phyloP scores from a whole-genome alignment of 2,329 filamentous ascomycete species.

The Penicillium corylophilum region DNA sequence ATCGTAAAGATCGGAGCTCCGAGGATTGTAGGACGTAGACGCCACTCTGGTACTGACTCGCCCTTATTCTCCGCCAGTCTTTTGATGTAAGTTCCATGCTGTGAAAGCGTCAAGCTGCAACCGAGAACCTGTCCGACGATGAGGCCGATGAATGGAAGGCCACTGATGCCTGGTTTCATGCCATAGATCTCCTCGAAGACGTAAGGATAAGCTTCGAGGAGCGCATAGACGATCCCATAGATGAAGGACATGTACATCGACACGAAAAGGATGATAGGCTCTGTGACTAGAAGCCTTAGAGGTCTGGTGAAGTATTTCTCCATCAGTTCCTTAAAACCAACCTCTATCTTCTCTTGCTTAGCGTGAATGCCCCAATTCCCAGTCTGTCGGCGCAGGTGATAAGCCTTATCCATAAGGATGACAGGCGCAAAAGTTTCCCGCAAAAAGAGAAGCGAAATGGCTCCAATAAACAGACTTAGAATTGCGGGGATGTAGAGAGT shows the following conservation, averaged over 20 bases:
- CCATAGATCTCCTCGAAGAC: constrained; percentile 30
- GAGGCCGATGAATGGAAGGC: constrained; percentile 33
- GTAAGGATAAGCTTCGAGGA: constrained; percentile 29
- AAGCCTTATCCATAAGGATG: constrained; percentile 53
- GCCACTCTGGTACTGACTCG: constrained; percentile 28
- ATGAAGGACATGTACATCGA: constrained; percentile 35
- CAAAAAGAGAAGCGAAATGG: constrained; percentile 40
- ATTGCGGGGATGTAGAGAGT: constrained; percentile 51
- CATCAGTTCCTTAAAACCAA: constrained; percentile 46
- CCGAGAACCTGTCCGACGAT: constrained; percentile 23
- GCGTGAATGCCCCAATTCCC: constrained; percentile 59
- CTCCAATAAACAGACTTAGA: constrained; percentile 49
- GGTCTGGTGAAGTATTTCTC: constrained; percentile 48
- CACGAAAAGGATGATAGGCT: constrained; percentile 37
- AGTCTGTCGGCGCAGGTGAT: constrained; percentile 49
- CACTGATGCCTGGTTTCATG: constrained; percentile 28
- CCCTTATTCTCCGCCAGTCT: constrained; percentile 24
- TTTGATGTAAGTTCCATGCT: constrained; percentile 23
- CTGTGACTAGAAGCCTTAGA: constrained; percentile 34
- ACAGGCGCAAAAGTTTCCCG: constrained; percentile 55
- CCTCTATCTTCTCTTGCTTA: constrained; percentile 50
- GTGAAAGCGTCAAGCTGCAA: constrained; percentile 24
- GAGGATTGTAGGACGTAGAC: constrained; percentile 24
- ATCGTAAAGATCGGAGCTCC: constrained; percentile 32
- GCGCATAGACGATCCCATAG: constrained; percentile 29